A percentile compares a stretch with the other conserved stretches of the same genome.
phyloP scores from a whole-genome alignment of 106 monocot genomes.

The Agapanthus africanus region DNA sequence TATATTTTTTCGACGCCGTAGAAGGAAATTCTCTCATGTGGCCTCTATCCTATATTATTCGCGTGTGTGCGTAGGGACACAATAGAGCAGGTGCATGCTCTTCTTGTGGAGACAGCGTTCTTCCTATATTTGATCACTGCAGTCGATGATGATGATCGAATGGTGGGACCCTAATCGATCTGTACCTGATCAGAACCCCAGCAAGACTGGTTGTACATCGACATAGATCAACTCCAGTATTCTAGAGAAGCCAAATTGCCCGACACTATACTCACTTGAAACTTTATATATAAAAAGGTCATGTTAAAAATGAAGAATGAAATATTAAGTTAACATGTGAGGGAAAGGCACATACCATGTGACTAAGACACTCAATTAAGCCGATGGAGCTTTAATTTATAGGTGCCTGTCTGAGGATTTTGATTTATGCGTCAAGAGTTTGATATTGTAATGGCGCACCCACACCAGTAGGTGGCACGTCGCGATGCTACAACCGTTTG shows the following conservation, averaged over 20 bases:
- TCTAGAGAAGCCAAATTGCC: no score
- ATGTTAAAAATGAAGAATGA: neutral
- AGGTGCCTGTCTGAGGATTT: neutral
- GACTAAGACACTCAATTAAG: neutral
- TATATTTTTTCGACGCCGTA: no score
- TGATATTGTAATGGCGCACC: neutral
- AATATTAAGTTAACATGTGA: neutral
- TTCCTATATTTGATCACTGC: neutral
- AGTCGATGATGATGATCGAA: neutral
- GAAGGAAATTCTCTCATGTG: no score
- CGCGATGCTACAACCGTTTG: neutral
- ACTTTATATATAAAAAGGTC: neutral
- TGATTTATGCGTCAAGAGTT: neutral
- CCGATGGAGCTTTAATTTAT: neutral
- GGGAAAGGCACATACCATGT: slow-evolving; percentile 1
- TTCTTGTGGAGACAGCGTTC: neutral
- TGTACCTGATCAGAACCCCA: no score
- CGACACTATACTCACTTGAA: no score
- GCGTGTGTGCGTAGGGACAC: no score
- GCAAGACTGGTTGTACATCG: no score
- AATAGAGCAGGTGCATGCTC: neutral
- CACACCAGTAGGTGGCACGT: neutral
- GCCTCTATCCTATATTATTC: no score
- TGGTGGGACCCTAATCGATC: no score
- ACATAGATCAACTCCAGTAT: no score